Percentiles rank a stretch among this genome's conserved stretches.
phyloP scores from a whole-genome alignment of 1,284 basidiomycete species.

The Pterulicium gracile region DNA sequence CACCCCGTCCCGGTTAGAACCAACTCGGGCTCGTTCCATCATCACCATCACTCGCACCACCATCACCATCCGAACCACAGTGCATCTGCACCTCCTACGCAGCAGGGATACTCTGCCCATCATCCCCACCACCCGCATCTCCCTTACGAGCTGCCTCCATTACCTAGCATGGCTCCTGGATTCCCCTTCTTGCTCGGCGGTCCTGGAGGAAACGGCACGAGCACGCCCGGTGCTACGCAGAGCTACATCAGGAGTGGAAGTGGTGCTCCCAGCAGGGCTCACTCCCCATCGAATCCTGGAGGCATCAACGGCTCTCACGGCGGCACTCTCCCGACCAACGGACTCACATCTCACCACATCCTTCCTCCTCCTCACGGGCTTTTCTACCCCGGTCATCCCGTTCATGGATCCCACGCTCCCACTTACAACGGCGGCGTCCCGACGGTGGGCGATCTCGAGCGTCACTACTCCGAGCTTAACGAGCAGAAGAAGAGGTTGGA shows the following conservation, averaged over 20 bases:
- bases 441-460: conserved; percentile 49
- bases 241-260: conserved; percentile 51
- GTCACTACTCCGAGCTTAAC: conserved; percentile 53
- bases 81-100: too few relatives aligned
- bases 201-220: conserved; percentile 11
- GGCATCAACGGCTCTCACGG: conserved; percentile 14
- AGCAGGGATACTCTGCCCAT: too few relatives aligned
- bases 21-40: conserved; percentile 16
- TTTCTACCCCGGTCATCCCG: conserved; percentile 15
- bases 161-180: too few relatives aligned
- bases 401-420: conserved; percentile 18
- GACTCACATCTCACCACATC: conserved; percentile 15
- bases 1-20: conserved; percentile 20
- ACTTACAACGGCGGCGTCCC: conserved; percentile 30
- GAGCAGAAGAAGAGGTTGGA: conserved; percentile 52
- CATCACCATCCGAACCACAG: not conserved
- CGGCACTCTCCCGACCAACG: conserved; percentile 9
- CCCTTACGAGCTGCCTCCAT: not conserved
- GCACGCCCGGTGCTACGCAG: conserved; percentile 18
- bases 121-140: not conserved
- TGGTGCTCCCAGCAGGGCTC: conserved; percentile 53
- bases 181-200: conserved; percentile 7
- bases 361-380: conserved; percentile 28
- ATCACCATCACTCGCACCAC: not conserved
- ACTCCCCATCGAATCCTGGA: conserved; percentile 47